phyloP scores from a whole-genome alignment of 371 early-diverging fungal species.

The Lichtheimia ornata region DNA sequence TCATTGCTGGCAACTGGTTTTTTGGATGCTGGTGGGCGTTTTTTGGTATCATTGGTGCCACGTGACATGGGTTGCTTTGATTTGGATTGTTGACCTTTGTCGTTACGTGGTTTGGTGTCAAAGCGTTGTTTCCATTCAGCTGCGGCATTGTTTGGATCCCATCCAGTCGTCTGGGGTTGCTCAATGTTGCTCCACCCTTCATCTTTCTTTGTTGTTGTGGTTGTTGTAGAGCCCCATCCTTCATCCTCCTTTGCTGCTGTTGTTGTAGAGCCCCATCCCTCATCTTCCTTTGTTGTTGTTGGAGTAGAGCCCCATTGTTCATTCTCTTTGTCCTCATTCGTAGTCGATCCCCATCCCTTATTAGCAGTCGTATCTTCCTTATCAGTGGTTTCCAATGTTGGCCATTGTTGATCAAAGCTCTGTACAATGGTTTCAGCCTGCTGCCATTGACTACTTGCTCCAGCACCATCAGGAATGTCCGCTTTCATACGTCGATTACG shows the following conservation, averaged over 20 bases:
- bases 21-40: too few relatives aligned
- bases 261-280: neutral
- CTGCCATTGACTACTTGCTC: conserved; percentile 7
- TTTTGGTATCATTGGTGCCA: too few relatives aligned
- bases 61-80: too few relatives aligned
- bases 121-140: too few relatives aligned
- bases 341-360: neutral
- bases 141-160: too few relatives aligned
- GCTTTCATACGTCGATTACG: neutral
- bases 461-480: neutral
- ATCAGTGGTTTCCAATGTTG: neutral
- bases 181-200: neutral
- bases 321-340: neutral
- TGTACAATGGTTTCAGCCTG: neutral
- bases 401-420: conserved; percentile 1
- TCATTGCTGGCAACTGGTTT: too few relatives aligned
- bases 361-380: too few relatives aligned
- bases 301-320: neutral
- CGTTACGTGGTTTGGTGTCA: too few relatives aligned
- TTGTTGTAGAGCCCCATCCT: neutral
- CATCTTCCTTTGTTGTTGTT: neutral
- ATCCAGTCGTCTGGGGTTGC: too few relatives aligned
- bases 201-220: neutral
- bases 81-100: too few relatives aligned
- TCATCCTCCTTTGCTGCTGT: neutral